Percentiles rank a stretch among this genome's conserved stretches.
Evolutionary conservation across 2,329 filamentous ascomycete genomes (phyloP).

Genomic region (Phyllosticta ampelicida): DNA sequence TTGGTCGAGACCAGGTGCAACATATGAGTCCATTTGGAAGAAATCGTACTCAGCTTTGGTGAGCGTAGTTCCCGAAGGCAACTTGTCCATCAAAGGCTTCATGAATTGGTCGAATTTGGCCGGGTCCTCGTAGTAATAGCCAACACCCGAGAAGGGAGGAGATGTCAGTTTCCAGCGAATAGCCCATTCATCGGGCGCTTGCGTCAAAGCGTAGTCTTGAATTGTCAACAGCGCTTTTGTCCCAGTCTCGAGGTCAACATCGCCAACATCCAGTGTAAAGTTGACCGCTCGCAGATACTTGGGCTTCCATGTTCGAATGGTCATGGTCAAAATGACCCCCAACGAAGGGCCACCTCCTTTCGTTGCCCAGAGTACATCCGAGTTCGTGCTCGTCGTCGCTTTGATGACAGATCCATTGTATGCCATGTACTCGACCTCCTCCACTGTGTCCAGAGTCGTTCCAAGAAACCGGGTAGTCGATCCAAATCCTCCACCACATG

Average conservation of each 20-base stretch:
- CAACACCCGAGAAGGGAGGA: conserved; percentile 12
- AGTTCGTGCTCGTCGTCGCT: neutral
- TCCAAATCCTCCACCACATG: conserved; percentile 14
- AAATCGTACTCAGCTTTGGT: conserved; percentile 13
- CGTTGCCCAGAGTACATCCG: conserved; percentile 6
- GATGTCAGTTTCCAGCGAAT: conserved; percentile 14
- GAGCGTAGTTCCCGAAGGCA: conserved; percentile 12
- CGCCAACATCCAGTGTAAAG: conserved; percentile 13
- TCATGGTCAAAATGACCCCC: conserved; percentile 14
- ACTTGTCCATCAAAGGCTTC: conserved; percentile 11
- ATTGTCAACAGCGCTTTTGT: conserved; percentile 12
- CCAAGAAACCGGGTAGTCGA: conserved; percentile 15
- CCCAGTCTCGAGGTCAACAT: conserved; percentile 12
- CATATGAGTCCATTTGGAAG: conserved; percentile 13
- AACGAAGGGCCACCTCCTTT: conserved; percentile 15
- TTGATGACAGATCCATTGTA: conserved; percentile 7
- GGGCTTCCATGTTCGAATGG: conserved; percentile 14
- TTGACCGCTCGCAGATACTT: conserved; percentile 12
- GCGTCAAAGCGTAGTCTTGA: conserved; percentile 14
- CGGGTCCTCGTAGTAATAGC: conserved; percentile 15
- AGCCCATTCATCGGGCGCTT: conserved; percentile 15
- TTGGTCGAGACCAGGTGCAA: conserved; percentile 1
- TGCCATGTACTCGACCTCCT: conserved; percentile 12
- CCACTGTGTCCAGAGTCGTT: conserved; percentile 13
- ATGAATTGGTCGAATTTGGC: conserved; percentile 14